phyloP scores from a whole-genome alignment of 225 moss, liverwort and hornwort genomes.

The Neckera pumila region DNA sequence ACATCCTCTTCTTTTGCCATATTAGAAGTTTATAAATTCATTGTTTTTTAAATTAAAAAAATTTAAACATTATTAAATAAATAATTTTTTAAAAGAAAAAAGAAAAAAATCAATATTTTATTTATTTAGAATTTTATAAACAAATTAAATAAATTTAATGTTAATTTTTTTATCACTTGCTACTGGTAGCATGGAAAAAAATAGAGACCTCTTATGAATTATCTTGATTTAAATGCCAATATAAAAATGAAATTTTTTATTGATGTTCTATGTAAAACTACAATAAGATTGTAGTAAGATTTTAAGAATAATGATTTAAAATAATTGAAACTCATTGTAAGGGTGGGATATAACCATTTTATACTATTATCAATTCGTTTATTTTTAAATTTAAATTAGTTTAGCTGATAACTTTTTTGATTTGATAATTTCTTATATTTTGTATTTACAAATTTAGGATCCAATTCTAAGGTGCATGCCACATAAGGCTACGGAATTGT shows the following conservation, averaged over 20 bases:
- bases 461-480: background rate
- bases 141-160: background rate
- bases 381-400: background rate
- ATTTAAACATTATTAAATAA: no score
- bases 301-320: background rate
- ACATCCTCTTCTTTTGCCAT: background rate
- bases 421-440: background rate
- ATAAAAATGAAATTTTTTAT: no score
- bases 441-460: background rate
- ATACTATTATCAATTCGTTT: background rate
- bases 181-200: background rate
- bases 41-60: no score
- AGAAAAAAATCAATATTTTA: no score
- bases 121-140: no score
- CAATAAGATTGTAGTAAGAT: background rate
- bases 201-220: fast-evolving
- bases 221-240: background rate
- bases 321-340: background rate
- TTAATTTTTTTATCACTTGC: background rate
- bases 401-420: background rate
- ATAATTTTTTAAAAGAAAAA: no score
- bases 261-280: background rate
- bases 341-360: background rate
- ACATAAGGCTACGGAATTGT: background rate
- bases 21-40: background rate